phyloP scores from a whole-genome alignment of 768 basidiomycete species.

The Suillus placidus region DNA sequence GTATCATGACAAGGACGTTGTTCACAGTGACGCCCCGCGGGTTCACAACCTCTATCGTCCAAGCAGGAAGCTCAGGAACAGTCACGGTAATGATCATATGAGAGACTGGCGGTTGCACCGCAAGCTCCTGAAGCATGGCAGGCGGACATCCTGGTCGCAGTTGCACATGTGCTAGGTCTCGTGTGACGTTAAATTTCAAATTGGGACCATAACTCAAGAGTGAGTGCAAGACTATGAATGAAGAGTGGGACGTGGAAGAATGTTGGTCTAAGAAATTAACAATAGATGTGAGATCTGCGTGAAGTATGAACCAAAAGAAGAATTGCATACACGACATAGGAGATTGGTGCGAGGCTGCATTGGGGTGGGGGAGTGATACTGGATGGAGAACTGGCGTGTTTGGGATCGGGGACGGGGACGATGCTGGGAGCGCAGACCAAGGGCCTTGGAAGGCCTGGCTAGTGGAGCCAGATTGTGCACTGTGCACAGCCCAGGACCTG shows the following conservation, averaged over 20 bases:
- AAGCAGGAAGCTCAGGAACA: constrained; percentile 27
- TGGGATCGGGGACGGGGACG: constrained; percentile 26
- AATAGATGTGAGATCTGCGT: constrained; percentile 6
- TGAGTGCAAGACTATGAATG: constrained; percentile 29
- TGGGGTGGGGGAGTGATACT: constrained; percentile 37
- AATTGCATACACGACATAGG: constrained; percentile 26
- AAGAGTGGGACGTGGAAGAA: not conserved
- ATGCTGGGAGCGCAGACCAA: constrained; percentile 14
- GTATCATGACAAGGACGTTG: constrained; percentile 33
- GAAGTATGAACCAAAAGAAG: not conserved
- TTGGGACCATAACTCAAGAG: constrained; percentile 22
- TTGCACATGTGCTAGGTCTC: constrained; percentile 28
- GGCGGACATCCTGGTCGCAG: constrained; percentile 22
- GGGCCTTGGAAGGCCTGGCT: constrained; percentile 12
- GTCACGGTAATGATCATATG: constrained; percentile 19
- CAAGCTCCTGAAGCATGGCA: constrained; percentile 23
- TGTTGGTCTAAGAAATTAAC: constrained; percentile 16
- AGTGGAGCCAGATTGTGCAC: constrained; percentile 11
- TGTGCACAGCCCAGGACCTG: constrained; percentile 22
- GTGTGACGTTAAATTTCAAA: constrained; percentile 30
- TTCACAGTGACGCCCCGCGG: constrained; percentile 28
- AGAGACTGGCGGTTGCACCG: constrained; percentile 24
- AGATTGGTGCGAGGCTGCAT: constrained; percentile 24
- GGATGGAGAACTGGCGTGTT: constrained; percentile 27
- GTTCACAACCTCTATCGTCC: constrained; percentile 35